Evolutionary conservation across 768 basidiomycete genomes (phyloP), one percentile per base, ranked within the genome.

Genomic region (Hirschioporus abietinus): DNA sequence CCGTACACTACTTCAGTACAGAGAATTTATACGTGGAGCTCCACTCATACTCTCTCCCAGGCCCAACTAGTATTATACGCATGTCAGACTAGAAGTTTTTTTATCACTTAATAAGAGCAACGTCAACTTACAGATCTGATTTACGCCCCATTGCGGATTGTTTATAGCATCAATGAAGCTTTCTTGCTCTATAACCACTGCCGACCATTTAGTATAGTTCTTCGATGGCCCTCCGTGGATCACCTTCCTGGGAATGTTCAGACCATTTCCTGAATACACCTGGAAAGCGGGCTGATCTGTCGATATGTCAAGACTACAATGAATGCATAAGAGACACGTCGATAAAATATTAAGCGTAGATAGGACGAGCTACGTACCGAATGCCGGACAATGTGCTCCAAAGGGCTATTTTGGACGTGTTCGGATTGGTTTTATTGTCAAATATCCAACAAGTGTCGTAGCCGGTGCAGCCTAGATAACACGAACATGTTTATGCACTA

Each of bases 91-190:
- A 34, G 52, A 25, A 30, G 4, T 20, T 25, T 17, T 23, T 24
- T 63, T 23, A 35, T 64, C 36, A 42, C 58, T 26, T 24, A 35
- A 58, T 20, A 58, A 58, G 65, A 58, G 20, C 24, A 60, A 34
- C 64, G 30, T 64, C 35, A 35, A 77, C 83, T 70, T 68, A 84
- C 83, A 83, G 60, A 86, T 84, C 69, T 84, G 83, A 71, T 86
- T 79, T 1, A 84, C 77, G 20, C 75, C 74, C 83, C 82, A 86
- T 71, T 85, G 80, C 0, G 84, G 85, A 5, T 80, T 83, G 67
- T 86, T 84, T 64, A 86, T 84, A 12, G 84, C 84, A 71, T 81
- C 84, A 59, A 86, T 76, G 68, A 81, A 82, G 8, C 83, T 82
- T 69, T 84, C 78, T 68, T 84, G 84, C 69, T 86, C 84, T 64